phyloP scores from a whole-genome alignment of 495 filamentous ascomycete genomes.

The Astrocystis sublimbata region DNA sequence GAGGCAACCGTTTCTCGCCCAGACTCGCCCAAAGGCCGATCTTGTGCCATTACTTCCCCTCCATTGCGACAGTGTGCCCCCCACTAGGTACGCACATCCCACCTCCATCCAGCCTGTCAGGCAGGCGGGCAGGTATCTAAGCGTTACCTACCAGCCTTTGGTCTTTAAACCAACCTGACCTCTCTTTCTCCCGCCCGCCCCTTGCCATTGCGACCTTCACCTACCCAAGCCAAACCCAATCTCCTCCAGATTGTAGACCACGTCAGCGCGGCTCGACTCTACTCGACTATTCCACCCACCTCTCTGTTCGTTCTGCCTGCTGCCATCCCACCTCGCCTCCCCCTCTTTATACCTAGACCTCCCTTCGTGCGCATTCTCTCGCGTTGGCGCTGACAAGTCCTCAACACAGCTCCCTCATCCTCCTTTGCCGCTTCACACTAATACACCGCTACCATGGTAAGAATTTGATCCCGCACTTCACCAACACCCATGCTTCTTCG shows the following conservation, averaged over 20 bases:
- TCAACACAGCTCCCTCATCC: slow-evolving; percentile 4
- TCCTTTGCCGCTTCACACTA: background rate
- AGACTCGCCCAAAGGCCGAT: slow-evolving; percentile 30
- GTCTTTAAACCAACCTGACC: slow-evolving; percentile 19
- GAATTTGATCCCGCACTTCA: background rate
- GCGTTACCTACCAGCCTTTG: too few species aligned
- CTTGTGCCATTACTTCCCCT: too few species aligned
- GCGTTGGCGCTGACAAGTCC: slow-evolving; percentile 6
- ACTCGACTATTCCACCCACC: slow-evolving; percentile 23
- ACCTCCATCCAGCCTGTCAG: slow-evolving; percentile 30
- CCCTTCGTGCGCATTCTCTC: background rate
- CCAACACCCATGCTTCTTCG: slow-evolving; percentile 8
- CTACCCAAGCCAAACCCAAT: slow-evolving; percentile 15
- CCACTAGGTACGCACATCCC: slow-evolving; percentile 34
- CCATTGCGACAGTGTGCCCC: slow-evolving; percentile 37
- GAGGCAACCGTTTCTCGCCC: slow-evolving; percentile 24
- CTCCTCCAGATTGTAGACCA: slow-evolving; percentile 12
- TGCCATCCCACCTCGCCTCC: background rate
- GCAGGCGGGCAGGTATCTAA: slow-evolving; percentile 22
- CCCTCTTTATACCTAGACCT: background rate
- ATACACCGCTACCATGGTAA: slow-evolving; percentile 15
- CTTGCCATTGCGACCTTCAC: slow-evolving; percentile 1
- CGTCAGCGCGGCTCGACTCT: slow-evolving; percentile 15
- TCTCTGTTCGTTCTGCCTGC: slow-evolving; percentile 18
- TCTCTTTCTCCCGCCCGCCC: slow-evolving; percentile 14